Evolutionary conservation across 495 filamentous ascomycete genomes (phyloP), one percentile per base, ranked within the genome.

Genomic region (Neurospora intermedia): DNA sequence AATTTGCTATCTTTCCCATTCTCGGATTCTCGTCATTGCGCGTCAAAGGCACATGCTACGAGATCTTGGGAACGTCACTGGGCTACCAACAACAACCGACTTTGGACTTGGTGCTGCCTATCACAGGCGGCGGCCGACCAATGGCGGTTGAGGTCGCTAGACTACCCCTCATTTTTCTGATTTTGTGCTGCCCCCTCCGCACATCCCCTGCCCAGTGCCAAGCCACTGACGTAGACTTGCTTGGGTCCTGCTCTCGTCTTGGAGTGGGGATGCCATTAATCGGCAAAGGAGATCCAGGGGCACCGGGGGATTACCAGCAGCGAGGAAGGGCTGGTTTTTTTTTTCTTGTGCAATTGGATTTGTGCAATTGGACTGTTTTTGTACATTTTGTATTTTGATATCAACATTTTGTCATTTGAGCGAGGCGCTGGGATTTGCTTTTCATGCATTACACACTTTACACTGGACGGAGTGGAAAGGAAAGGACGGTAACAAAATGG

Each of bases 201-300:
- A 31, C 18, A 27, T 48, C 73, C 59, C 69, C 74, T 70, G 59
- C 31, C 23, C 13, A 10, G 31, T 54, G 73, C 75, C 75, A 76
- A 76, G 75, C 70, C 75, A 69, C 70, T 76, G 75, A 76, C 75
- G 75, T 76, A 70, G 75, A 70, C 73, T 23, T 74, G 75, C 73
- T 74, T 74, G 40, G 42, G 59, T 70, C 43, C 69, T 75, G 54
- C 69, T 69, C 41, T 74, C 48, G 46, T 38, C 42, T 66, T 38
- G 7, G 43, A 23, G 69, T 54, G 71, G 72, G 48, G 48, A 59
- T 11, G 5, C 23, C 48, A 62, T 16, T 13, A 66, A 66, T 66
- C 18, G 54, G 27, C 54, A 66, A 35, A 66, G 54, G 54, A 16
- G 20, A 66, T 66, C 54, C 54, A 66, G 54, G 54, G 54, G 54